Conservation (phyloP, 495 filamentous ascomycete genomes). For the Penicillium herquei region DNA sequence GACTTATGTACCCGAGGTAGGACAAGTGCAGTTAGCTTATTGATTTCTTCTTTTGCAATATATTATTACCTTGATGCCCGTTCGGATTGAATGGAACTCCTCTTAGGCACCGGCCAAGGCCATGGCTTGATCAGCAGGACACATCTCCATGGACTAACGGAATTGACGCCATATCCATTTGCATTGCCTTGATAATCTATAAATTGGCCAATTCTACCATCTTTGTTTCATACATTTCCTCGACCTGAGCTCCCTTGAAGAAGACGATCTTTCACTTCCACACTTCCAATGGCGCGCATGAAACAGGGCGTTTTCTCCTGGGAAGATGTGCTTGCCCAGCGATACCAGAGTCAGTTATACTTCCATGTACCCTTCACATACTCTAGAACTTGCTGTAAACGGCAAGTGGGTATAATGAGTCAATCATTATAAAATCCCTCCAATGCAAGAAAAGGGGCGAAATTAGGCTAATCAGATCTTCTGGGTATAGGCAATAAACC, state of each 20-base stretch:
- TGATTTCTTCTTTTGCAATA: background rate
- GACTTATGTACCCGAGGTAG: conserved; percentile 8
- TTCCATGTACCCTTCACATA: background rate
- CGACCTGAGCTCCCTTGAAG: too few relatives aligned
- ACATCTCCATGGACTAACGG: background rate
- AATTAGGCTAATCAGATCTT: background rate
- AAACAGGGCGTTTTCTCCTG: conserved; percentile 47
- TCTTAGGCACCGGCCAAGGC: conserved; percentile 10
- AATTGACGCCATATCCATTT: background rate
- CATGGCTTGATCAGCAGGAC: conserved; percentile 19
- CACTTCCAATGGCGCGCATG: conserved; percentile 34
- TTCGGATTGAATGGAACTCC: conserved; percentile 18
- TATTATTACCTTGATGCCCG: conserved; percentile 6
- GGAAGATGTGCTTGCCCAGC: conserved; percentile 48
- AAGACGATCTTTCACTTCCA: too few relatives aligned
- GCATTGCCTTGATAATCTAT: background rate
- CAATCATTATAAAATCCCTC: background rate
- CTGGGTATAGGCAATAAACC: conserved; percentile 37
- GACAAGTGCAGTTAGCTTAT: background rate
- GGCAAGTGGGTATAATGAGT: background rate
- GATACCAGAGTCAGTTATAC: conserved; percentile 42
- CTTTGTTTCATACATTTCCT: too few relatives aligned
- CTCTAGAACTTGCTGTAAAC: background rate
- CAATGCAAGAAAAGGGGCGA: background rate
- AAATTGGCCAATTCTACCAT: background rate